These are phyloP conservation scores for Ganoderma resinaceum DNA, from an alignment of 1,284 basidiomycete genomes.

Conservation along the genomic window DNA sequence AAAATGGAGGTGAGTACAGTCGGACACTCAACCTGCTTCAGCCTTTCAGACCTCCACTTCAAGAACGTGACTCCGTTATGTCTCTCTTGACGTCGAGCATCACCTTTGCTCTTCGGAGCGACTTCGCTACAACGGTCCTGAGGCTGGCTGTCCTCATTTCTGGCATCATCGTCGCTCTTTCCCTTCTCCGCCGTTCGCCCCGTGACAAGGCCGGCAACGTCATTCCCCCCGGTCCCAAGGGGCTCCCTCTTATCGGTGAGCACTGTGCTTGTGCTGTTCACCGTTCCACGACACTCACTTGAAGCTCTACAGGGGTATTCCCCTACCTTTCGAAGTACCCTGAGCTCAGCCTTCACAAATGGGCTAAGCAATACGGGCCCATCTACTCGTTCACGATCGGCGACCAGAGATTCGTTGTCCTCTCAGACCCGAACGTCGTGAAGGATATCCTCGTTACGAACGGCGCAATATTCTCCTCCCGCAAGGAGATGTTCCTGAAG, in stretches of 20 bases:
- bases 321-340: constrained; percentile 44
- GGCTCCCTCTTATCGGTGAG: neutral
- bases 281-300: neutral
- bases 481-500: constrained; percentile 51
- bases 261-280: too few species aligned
- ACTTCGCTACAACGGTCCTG: neutral
- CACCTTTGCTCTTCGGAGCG: neutral
- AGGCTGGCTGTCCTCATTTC: neutral
- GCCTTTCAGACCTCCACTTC: too few species aligned
- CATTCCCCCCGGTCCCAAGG: neutral
- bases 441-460: constrained; percentile 50
- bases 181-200: neutral
- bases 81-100: neutral
- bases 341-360: constrained; percentile 45
- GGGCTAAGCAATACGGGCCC: constrained; percentile 48
- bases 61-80: neutral
- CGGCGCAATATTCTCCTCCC: constrained; percentile 49
- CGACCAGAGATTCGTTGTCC: constrained; percentile 49
- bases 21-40: neutral
- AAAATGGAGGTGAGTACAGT: neutral
- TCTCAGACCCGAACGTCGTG: constrained; percentile 49
- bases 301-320: neutral
- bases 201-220: neutral
- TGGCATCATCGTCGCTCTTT: neutral
- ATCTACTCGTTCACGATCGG: constrained; percentile 50